phyloP scores from a whole-genome alignment of 1,139 yeast genomes.

The Taiozyma sp. region DNA sequence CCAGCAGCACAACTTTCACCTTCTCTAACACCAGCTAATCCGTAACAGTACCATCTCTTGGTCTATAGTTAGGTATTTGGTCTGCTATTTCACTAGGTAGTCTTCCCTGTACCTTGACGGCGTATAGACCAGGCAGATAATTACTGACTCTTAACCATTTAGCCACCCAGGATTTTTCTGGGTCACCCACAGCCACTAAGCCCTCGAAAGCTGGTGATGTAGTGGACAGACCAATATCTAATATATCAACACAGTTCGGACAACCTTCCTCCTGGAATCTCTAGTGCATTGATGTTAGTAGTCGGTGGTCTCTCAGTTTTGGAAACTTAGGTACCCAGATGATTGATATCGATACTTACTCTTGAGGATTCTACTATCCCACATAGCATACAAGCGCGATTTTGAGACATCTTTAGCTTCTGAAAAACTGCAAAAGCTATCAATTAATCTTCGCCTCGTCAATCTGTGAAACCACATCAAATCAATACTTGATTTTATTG shows the following conservation, averaged over 20 bases:
- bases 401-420: constrained; percentile 27
- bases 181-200: constrained; percentile 83
- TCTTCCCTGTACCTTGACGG: constrained; percentile 89
- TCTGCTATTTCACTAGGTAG: constrained; percentile 82
- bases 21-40: constrained; percentile 37
- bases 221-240: constrained; percentile 77
- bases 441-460: not conserved
- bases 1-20: not conserved
- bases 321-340: not conserved
- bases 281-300: constrained; percentile 22
- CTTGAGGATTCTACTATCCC: constrained; percentile 81
- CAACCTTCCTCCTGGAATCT: constrained; percentile 83
- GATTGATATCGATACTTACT: constrained; percentile 27
- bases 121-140: constrained; percentile 86
- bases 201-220: constrained; percentile 98
- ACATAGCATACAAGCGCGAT: constrained; percentile 97
- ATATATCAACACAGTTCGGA: constrained; percentile 93
- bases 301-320: not conserved
- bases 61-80: constrained; percentile 78
- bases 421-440: too few relatives aligned
- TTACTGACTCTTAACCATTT: constrained; percentile 93
- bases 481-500: not conserved
- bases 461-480: too few relatives aligned
- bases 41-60: constrained; percentile 93
- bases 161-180: constrained; percentile 92